Base-by-base conservation (phyloP, 2,329 filamentous ascomycete species). In the Colletotrichum theobromicola region DNA sequence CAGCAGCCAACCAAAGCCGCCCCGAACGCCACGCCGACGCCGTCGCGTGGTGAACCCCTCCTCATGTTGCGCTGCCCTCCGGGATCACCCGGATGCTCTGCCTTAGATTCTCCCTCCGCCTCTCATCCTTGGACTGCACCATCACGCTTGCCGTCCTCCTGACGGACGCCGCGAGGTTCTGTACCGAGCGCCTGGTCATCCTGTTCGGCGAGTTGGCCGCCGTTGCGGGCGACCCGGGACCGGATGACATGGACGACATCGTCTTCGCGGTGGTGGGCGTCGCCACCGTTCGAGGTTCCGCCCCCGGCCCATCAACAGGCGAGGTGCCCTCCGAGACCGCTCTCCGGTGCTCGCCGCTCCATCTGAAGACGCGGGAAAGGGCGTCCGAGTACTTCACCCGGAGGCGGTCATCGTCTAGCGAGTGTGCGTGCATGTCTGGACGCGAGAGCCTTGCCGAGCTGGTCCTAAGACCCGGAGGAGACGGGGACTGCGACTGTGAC, bases 31-130 rank as follows among this genome's bases (percentile, higher is more conserved):
- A 62, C 50, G 24, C 46, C 60, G 67, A 57, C 42, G 58, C 24
- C 71, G 67, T 70, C 35, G 26, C 28, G 34, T 57, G 37, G 24
- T 53, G 26, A 13, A 24, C 34, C n/a, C 21, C 46, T 37, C 53
- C 16, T 24, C 7, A 50, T 53, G 37, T 50, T 67, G 16, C 64
- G 74, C 74, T 75, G 76, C 77, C 70, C 67, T 76, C 69, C 72
- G 70, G 79, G 35, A 85, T 76, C 69, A 84, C 79, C 66, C 80
- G 80, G 66, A 86, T 86, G 26, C 81, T 82, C 53, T 80, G 81
- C 77, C 82, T 82, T 61, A 87, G 75, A 28, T 82, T 80, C 37
- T 82, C 80, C 26, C 83, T 79, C 73, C 82, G 79, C 75, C 79
- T 81, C 66, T 86, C 84, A 18, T 79, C 79, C 53, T 78, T 80